Conservation (phyloP, 1,139 yeast genomes). For the Schwanniomyces etchellsii region DNA sequence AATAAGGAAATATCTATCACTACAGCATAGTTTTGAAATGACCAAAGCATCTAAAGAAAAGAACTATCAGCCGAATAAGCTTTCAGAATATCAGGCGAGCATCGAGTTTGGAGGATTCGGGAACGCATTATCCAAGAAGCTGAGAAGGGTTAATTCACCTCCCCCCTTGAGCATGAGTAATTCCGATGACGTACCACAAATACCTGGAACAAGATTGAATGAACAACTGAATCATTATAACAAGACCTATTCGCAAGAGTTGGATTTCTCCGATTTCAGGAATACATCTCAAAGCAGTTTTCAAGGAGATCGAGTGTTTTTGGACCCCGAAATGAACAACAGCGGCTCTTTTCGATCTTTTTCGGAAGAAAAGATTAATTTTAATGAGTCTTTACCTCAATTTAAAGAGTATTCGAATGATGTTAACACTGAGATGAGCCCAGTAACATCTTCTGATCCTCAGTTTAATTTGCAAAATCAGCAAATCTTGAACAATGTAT, state of each 20-base stretch:
- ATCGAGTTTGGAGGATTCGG: constrained; percentile 37
- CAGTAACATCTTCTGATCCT: not conserved
- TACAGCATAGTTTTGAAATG: constrained; percentile 27
- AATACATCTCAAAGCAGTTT: not conserved
- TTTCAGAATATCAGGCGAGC: constrained; percentile 37
- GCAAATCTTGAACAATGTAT: too few relatives aligned
- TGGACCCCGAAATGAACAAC: not conserved
- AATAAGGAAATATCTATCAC: constrained; percentile 22
- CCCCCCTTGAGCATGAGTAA: constrained; percentile 8
- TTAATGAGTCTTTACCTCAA: not conserved
- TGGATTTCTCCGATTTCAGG: constrained; percentile 1
- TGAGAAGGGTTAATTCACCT: constrained; percentile 11
- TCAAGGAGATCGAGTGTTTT: not conserved
- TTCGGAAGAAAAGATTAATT: not conserved
- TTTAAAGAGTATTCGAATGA: not conserved
- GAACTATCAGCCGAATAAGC: constrained; percentile 26
- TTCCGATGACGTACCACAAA: constrained; percentile 1
- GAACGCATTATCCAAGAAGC: constrained; percentile 28
- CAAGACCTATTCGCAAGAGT: not conserved
- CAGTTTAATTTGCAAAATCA: not conserved
- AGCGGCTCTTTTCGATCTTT: constrained; percentile 1
- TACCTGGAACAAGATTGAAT: too few relatives aligned
- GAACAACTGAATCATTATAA: constrained; percentile 1
- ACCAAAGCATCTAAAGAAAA: constrained; percentile 21
- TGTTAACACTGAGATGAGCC: constrained; percentile 1